Percentiles rank a stretch among this genome's conserved stretches.
Evolutionary conservation across 2,329 filamentous ascomycete genomes (phyloP).

Genomic region (Phoma sp.): DNA sequence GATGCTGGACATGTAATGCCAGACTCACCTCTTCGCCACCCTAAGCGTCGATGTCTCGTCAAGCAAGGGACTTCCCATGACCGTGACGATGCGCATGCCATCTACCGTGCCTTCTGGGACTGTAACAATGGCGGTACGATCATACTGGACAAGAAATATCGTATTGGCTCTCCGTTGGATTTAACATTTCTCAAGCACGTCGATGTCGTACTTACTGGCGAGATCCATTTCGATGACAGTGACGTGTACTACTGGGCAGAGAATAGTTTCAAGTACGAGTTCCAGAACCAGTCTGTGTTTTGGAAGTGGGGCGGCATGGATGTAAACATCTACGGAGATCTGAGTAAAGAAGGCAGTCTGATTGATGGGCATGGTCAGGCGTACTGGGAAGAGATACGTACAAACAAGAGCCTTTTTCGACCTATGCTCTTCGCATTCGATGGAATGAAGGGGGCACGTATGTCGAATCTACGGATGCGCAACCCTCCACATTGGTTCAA

Average conservation of each 20-base stretch:
- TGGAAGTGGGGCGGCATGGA: conserved; percentile 66
- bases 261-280: conserved; percentile 64
- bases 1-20: not conserved
- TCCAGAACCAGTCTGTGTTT: conserved; percentile 67
- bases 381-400: conserved; percentile 39
- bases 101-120: conserved; percentile 58
- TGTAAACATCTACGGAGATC: conserved; percentile 67
- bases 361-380: conserved; percentile 65
- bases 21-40: conserved; percentile 3
- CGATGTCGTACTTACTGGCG: conserved; percentile 57
- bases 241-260: conserved; percentile 69
- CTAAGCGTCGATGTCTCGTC: conserved; percentile 7
- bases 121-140: conserved; percentile 66
- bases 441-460: conserved; percentile 9
- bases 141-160: conserved; percentile 41
- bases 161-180: conserved; percentile 65
- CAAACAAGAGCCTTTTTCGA: conserved; percentile 54
- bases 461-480: conserved; percentile 2
- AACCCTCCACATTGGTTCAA: conserved; percentile 46
- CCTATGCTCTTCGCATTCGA: conserved; percentile 52
- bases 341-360: conserved; percentile 45
- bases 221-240: conserved; percentile 62
- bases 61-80: conserved; percentile 26
- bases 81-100: conserved; percentile 53
- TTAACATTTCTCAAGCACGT: conserved; percentile 65